phyloP scores from a whole-genome alignment of 2,329 filamentous ascomycete species.

The Xylariaceae sp. region DNA sequence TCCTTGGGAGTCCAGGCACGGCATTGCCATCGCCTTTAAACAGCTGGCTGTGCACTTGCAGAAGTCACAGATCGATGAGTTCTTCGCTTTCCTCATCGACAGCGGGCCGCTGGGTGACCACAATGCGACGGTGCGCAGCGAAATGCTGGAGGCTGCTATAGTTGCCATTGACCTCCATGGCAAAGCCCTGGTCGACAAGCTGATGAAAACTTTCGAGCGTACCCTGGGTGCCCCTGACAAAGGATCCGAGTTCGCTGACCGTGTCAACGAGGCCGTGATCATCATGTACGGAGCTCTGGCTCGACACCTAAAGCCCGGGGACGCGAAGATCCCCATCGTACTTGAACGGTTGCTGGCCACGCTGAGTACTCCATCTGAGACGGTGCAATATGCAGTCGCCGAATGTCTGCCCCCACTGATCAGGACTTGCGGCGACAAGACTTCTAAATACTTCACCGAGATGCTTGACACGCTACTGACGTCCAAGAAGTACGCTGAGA shows the following conservation, averaged over 20 bases:
- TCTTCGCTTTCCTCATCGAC: conserved; percentile 80
- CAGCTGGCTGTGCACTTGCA: conserved; percentile 68
- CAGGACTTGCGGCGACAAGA: conserved; percentile 68
- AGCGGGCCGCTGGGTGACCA: conserved; percentile 81
- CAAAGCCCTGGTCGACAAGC: conserved; percentile 70
- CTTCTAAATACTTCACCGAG: conserved; percentile 70
- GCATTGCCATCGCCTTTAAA: conserved; percentile 79
- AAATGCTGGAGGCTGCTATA: conserved; percentile 89
- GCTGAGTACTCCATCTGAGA: conserved; percentile 89
- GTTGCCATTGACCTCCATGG: conserved; percentile 75
- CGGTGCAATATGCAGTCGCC: conserved; percentile 92
- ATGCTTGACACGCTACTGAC: conserved; percentile 76
- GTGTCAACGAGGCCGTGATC: conserved; percentile 93
- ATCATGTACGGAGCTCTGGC: conserved; percentile 95
- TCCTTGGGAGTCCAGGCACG: conserved; percentile 85
- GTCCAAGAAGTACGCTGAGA: conserved; percentile 84
- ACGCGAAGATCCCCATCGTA: conserved; percentile 79
- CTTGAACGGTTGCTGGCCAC: conserved; percentile 80
- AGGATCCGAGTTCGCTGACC: conserved; percentile 72
- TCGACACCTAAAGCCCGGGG: conserved; percentile 76
- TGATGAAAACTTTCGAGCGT: conserved; percentile 88
- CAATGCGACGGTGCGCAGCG: conserved; percentile 66
- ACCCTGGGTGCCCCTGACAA: conserved; percentile 82
- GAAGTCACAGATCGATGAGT: conserved; percentile 61
- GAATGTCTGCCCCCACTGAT: conserved; percentile 91